Conservation (phyloP, 2,329 filamentous ascomycete species). For the Dactylellina haptotyla region DNA sequence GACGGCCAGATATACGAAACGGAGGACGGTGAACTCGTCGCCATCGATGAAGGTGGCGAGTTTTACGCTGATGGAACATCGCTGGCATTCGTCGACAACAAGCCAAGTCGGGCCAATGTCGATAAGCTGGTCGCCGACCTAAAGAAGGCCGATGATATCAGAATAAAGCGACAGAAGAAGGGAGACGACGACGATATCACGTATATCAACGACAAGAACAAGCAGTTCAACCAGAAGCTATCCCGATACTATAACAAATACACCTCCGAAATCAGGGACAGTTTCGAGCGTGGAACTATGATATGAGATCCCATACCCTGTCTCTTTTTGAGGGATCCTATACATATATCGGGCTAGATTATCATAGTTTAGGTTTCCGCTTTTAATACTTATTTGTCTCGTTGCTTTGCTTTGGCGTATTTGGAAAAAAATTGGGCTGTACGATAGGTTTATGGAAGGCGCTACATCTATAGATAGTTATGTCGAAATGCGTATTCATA, state of each 20-base stretch:
- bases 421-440: slow-evolving; percentile 7
- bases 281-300: slow-evolving; percentile 96
- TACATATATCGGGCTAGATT: too few relatives aligned
- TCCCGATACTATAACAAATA: slow-evolving; percentile 98
- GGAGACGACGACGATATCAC: slow-evolving; percentile 91
- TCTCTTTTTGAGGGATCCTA: too few relatives aligned
- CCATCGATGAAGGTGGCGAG: slow-evolving; percentile 87
- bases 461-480: slow-evolving; percentile 14
- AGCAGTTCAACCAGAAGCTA: slow-evolving; percentile 99
- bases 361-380: not conserved
- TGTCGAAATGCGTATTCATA: not conserved
- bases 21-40: slow-evolving; percentile 92
- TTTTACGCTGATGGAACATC: slow-evolving; percentile 92
- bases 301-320: too few relatives aligned
- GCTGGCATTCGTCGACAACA: slow-evolving; percentile 82
- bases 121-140: slow-evolving; percentile 88
- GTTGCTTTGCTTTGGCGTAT: not conserved
- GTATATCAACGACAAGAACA: slow-evolving; percentile 99
- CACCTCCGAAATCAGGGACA: slow-evolving; percentile 94
- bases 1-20: slow-evolving; percentile 94
- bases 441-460: slow-evolving; percentile 1
- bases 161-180: slow-evolving; percentile 83
- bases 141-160: slow-evolving; percentile 84
- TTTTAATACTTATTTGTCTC: not conserved
- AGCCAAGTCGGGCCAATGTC: slow-evolving; percentile 84